Conservation (phyloP, 179 eudicot species). For the Nepenthes alata region DNA sequence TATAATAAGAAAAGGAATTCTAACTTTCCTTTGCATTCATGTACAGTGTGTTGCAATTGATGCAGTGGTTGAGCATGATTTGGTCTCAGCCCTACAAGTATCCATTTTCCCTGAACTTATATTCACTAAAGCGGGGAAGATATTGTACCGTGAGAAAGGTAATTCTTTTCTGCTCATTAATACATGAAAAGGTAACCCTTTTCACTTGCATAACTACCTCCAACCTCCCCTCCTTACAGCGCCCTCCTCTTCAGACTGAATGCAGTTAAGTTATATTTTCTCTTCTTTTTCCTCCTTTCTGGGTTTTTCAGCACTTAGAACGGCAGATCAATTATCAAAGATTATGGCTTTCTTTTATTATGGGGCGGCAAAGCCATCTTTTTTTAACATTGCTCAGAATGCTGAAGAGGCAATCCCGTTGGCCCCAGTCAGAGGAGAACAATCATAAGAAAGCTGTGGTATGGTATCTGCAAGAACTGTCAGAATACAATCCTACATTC, state of each 20-base stretch:
- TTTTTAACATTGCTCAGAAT: conserved; percentile 25
- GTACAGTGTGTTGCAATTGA: conserved; percentile 88
- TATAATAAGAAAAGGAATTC: neutral
- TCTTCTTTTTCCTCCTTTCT: conserved; percentile 1
- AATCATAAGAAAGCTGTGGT: conserved; percentile 3
- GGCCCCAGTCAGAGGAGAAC: conserved; percentile 13
- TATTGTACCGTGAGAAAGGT: conserved; percentile 87
- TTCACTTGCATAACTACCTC: neutral
- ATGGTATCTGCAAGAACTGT: neutral
- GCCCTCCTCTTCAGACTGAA: neutral
- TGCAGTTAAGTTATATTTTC: neutral
- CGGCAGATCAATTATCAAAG: conserved; percentile 79
- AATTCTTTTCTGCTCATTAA: neutral
- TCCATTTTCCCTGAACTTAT: conserved; percentile 77
- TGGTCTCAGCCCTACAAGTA: conserved; percentile 72
- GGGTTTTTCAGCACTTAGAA: conserved; percentile 39
- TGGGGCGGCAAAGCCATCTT: conserved; percentile 80
- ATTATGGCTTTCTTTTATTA: conserved; percentile 90
- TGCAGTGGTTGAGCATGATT: conserved; percentile 65
- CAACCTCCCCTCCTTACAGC: neutral
- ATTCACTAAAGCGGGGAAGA: conserved; percentile 87
- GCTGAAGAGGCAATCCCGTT: conserved; percentile 52
- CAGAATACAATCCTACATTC: too few relatives aligned
- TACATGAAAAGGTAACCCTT: neutral
- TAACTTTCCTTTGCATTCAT: conserved; percentile 11